Base-by-base conservation (phyloP, 2,329 filamentous ascomycete genomes). In the Basipetospora chlamydospora region DNA sequence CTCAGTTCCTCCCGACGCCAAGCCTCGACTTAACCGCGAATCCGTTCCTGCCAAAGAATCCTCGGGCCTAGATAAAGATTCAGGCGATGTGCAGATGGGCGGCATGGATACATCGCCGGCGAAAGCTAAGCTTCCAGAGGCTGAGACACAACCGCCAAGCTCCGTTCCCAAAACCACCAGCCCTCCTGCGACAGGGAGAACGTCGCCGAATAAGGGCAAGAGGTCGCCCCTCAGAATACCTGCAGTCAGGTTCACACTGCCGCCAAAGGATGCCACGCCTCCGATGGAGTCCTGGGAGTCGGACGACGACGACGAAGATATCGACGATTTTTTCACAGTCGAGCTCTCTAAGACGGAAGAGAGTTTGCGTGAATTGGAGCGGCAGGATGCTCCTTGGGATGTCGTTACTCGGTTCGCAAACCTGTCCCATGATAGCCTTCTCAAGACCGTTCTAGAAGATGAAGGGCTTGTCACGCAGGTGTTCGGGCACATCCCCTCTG, bases 231-330 rank as follows among this genome's bases (percentile, higher is more conserved):
- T 63, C 10, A 47, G 49, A 11, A 49, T 51, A 3, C 35, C 42
- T 8, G 40, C 54, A 13, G 54, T 59, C 6, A 56, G 51, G 33
- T 59, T 66, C 34, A 50, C 55, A 15, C 34, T 67, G 16, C 61
- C 63, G 3, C 49, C 54, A 6, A 62, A 58, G 39, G 49, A 51
- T 35, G 43, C 49, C 1, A 43, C 43, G 2, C 44, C 46, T 16
- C 37, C 45, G 9, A 40, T 56, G 9, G 43, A 54, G n/a, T 29
- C 35, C 25, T 23, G 37, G 37, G 65, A 67, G 31, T 71, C 67
- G 0, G 69, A 73, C 37, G 41, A 74, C 29, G n/a, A n/a, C n/a
- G 70, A 75, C 39, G 70, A 73, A 33, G 66, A 70, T 30, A 67
- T 74, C 56, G 68, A 63, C 13, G 67, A 70, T 35, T 68, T 68